Evolutionary conservation across 2,329 filamentous ascomycete species (phyloP).

Genomic region (Pseudogymnoascus sp.): DNA sequence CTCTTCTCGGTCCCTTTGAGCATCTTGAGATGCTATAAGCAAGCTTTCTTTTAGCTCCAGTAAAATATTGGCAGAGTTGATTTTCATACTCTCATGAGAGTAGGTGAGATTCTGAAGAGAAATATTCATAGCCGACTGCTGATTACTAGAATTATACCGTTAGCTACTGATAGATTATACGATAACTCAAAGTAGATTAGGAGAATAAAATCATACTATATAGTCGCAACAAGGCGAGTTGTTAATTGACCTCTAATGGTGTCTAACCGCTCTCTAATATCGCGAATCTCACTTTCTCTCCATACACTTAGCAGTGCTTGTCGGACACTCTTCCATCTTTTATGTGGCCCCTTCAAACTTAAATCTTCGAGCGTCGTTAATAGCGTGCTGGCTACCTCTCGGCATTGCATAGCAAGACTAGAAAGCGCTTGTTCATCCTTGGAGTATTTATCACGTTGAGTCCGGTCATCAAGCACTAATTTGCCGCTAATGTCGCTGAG

Average conservation of each 20-base stretch:
- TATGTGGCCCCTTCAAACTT: constrained; percentile 9
- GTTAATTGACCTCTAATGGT: background rate
- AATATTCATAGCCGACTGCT: constrained; percentile 2
- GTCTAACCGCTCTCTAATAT: constrained; percentile 12
- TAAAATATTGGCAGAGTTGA: background rate
- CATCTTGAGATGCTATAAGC: background rate
- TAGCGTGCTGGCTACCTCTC: constrained; percentile 9
- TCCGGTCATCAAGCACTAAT: background rate
- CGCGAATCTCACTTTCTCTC: constrained; percentile 16
- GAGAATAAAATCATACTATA: background rate
- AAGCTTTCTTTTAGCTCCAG: background rate
- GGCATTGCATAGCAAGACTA: constrained; percentile 7
- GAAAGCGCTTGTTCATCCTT: background rate
- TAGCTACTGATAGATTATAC: background rate
- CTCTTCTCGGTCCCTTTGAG: background rate
- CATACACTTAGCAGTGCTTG: constrained; percentile 19
- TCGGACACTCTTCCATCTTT: constrained; percentile 20
- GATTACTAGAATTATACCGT: constrained; percentile 11
- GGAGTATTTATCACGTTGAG: background rate
- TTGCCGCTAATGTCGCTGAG: background rate
- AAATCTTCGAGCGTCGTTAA: constrained; percentile 10
- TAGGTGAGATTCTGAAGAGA: background rate
- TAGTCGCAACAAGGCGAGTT: background rate
- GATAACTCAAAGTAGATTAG: background rate
- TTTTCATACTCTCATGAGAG: background rate